phyloP scores from a whole-genome alignment of 78 protist genomes.

The Dictyostelium citrinum region DNA sequence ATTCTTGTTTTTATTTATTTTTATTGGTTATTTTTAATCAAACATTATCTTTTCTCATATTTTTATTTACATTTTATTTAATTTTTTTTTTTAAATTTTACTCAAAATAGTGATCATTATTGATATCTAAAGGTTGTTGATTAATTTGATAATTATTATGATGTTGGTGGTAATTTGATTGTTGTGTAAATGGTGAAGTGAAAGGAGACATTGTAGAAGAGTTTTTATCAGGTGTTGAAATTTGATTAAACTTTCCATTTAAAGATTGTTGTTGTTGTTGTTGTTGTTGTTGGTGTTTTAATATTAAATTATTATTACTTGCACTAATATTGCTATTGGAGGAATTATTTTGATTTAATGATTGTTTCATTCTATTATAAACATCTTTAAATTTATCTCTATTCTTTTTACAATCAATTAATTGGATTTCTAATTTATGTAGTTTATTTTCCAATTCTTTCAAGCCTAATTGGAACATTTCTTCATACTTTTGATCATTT shows the following conservation, averaged over 20 bases:
- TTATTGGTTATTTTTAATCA: no score
- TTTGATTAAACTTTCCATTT: background rate
- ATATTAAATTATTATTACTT: background rate
- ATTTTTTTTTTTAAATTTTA: background rate
- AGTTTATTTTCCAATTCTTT: conserved; percentile 25
- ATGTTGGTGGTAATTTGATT: background rate
- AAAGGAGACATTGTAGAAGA: background rate
- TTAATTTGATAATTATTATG: background rate
- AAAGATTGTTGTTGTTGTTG: background rate
- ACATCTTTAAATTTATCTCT: conserved; percentile 79
- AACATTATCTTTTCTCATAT: no score
- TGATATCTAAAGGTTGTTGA: background rate
- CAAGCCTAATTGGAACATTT: conserved; percentile 80
- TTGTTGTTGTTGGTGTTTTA: background rate
- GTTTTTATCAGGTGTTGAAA: background rate
- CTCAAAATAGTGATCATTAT: background rate
- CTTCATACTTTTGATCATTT: conserved; percentile 69
- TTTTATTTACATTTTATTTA: no score
- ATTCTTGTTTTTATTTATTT: no score
- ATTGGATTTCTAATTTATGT: conserved; percentile 50
- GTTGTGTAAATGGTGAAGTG: background rate
- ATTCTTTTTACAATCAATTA: conserved; percentile 42
- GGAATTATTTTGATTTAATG: background rate
- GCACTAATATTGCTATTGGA: background rate
- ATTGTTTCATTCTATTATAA: conserved; percentile 41